Evolutionary conservation across 495 filamentous ascomycete species (phyloP).

Genomic region (Choiromyces venosus): DNA sequence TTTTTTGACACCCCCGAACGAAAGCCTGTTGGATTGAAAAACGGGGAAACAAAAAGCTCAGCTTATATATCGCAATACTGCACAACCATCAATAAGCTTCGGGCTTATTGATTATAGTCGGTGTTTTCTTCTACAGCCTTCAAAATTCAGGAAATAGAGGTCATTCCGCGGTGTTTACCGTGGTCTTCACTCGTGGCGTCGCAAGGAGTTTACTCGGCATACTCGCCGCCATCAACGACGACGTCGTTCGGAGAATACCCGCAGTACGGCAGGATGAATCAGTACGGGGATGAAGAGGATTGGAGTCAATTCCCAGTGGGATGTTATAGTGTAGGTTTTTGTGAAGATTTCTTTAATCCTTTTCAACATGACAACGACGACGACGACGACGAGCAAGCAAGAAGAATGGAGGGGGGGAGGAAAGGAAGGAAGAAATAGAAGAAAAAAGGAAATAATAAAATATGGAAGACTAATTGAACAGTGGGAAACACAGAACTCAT

Average conservation of each 20-base stretch:
- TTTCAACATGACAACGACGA: neutral
- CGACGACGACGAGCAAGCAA: neutral
- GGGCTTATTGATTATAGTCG: constrained; percentile 32
- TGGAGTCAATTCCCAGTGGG: constrained; percentile 35
- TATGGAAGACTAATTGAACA: neutral
- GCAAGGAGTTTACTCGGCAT: constrained; percentile 29
- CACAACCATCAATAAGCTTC: neutral
- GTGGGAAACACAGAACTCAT: constrained; percentile 25
- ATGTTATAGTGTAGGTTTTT: constrained; percentile 12
- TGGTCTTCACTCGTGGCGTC: constrained; percentile 37
- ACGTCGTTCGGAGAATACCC: constrained; percentile 30
- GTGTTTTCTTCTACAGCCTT: constrained; percentile 30
- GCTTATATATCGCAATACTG: constrained; percentile 22
- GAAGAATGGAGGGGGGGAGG: neutral
- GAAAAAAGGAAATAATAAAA: neutral
- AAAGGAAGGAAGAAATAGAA: neutral
- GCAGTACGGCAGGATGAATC: constrained; percentile 33
- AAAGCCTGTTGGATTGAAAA: constrained; percentile 9
- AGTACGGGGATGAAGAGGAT: constrained; percentile 32
- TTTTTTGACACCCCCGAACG: constrained; percentile 19
- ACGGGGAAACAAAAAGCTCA: constrained; percentile 26
- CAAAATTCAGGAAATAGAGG: constrained; percentile 43
- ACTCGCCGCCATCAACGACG: constrained; percentile 30
- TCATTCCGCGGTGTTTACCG: constrained; percentile 43
- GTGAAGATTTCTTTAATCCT: neutral